phyloP scores from a whole-genome alignment of 176 grass and related monocot species.

The maize (Zea mays) region DNA sequence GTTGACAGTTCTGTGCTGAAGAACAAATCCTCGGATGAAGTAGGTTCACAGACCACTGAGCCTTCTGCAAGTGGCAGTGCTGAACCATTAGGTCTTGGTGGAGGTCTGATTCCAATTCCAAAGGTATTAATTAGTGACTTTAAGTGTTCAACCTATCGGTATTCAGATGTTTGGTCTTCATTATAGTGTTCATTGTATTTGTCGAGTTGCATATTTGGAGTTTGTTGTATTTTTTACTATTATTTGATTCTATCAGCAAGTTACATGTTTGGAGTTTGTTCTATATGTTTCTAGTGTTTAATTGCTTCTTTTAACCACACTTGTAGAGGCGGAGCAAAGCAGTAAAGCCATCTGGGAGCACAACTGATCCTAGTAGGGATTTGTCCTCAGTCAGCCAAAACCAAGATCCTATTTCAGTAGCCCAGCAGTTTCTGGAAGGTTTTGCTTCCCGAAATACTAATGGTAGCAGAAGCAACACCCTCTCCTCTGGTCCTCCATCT shows the following conservation, averaged over 20 bases:
- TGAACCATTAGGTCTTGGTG: slow-evolving; percentile 77
- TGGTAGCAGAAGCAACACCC: slow-evolving; percentile 18
- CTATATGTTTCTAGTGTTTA: slow-evolving; percentile 19
- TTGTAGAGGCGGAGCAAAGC: slow-evolving; percentile 54
- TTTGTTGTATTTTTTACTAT: not conserved
- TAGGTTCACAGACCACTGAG: slow-evolving; percentile 43
- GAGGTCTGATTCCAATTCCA: slow-evolving; percentile 72
- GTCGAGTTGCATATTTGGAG: not conserved
- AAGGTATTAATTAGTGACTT: slow-evolving; percentile 52
- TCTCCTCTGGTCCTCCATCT: slow-evolving; percentile 31
- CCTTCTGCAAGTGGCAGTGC: slow-evolving; percentile 44
- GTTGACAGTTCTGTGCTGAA: slow-evolving; percentile 38
- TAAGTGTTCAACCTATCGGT: not conserved
- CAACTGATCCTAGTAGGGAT: slow-evolving; percentile 37
- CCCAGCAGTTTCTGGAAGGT: slow-evolving; percentile 58
- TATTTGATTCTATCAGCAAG: not conserved
- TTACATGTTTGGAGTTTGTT: not conserved
- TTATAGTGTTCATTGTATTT: slow-evolving; percentile 10
- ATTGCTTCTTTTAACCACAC: slow-evolving; percentile 20
- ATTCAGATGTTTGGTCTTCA: not conserved
- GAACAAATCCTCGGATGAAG: slow-evolving; percentile 31
- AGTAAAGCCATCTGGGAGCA: slow-evolving; percentile 32
- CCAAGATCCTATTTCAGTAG: slow-evolving; percentile 52
- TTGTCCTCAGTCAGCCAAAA: slow-evolving; percentile 39
- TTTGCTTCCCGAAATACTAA: slow-evolving; percentile 49